phyloP scores from a whole-genome alignment of 2,329 filamentous ascomycete species.

The Fusarium stilboides region DNA sequence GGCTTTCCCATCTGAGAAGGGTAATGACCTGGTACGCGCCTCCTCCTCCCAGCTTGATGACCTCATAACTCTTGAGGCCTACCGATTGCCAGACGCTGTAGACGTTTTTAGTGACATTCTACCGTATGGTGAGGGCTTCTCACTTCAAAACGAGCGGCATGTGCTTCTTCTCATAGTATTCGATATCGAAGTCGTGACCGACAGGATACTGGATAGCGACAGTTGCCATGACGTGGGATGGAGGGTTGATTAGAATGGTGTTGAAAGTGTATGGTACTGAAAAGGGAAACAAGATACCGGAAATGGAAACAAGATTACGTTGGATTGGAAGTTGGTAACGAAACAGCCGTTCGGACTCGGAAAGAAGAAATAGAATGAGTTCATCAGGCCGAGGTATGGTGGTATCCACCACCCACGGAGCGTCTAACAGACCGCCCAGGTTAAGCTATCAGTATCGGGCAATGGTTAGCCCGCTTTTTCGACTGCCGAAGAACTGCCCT shows the following conservation, averaged over 20 bases:
- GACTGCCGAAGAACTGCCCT: too few species aligned
- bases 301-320: too few species aligned
- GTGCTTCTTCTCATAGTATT: slow-evolving; percentile 25
- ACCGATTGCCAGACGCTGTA: not conserved
- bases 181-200: slow-evolving; percentile 27
- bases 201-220: slow-evolving; percentile 24
- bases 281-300: too few species aligned
- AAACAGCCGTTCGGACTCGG: too few species aligned
- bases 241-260: too few species aligned
- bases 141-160: slow-evolving; percentile 20
- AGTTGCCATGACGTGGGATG: slow-evolving; percentile 16
- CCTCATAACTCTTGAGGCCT: slow-evolving; percentile 9
- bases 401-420: not conserved
- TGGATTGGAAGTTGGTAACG: too few species aligned
- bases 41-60: slow-evolving; percentile 18
- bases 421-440: not conserved
- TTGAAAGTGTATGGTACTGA: not conserved
- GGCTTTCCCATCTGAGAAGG: slow-evolving; percentile 19
- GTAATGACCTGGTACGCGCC: slow-evolving; percentile 17
- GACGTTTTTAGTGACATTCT: accelerated
- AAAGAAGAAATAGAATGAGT: not conserved
- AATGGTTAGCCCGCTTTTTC: not conserved
- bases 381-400: slow-evolving; percentile 2
- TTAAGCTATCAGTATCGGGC: not conserved
- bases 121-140: accelerated